These are phyloP conservation scores for Fusarium sp. DNA, from an alignment of 2,329 filamentous ascomycete genomes.

Conservation along the genomic window DNA sequence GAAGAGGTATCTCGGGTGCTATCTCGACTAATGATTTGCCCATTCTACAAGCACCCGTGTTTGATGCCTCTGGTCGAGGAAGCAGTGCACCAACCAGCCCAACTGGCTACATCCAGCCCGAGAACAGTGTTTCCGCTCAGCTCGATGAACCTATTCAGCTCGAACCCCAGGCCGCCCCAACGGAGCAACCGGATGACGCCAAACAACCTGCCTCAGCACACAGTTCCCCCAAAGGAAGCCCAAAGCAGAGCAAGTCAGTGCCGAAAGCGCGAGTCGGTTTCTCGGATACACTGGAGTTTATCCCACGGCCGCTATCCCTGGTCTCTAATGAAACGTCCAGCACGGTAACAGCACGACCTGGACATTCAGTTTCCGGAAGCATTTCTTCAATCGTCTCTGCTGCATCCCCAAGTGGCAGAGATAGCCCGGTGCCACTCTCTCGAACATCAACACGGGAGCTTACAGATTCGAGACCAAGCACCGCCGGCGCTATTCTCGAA, in stretches of 20 bases:
- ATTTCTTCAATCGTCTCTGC: slow-evolving; percentile 81
- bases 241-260: slow-evolving; percentile 46
- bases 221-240: slow-evolving; percentile 19
- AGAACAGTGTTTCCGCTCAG: slow-evolving; percentile 38
- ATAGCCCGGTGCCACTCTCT: slow-evolving; percentile 51
- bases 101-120: slow-evolving; percentile 54
- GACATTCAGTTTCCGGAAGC: slow-evolving; percentile 82
- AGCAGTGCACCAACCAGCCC: slow-evolving; percentile 76
- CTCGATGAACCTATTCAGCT: slow-evolving; percentile 5
- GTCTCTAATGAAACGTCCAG: slow-evolving; percentile 88
- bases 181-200: slow-evolving; percentile 1
- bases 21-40: slow-evolving; percentile 87
- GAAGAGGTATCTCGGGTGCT: slow-evolving; percentile 77
- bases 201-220: slow-evolving; percentile 5
- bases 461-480: slow-evolving; percentile 71
- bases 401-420: slow-evolving; percentile 57
- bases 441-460: slow-evolving; percentile 56
- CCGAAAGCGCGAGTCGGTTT: slow-evolving; percentile 81
- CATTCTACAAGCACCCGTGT: slow-evolving; percentile 69
- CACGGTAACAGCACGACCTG: slow-evolving; percentile 75
- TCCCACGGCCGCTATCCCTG: slow-evolving; percentile 83
- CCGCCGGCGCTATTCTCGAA: slow-evolving; percentile 77
- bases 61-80: slow-evolving; percentile 63
- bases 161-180: slow-evolving; percentile 4
- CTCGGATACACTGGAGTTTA: slow-evolving; percentile 85